Evolutionary conservation across 139 green algal genomes (phyloP), one percentile per base, ranked within the genome.

Genomic region (Chlamydomonas schloesseri): DNA sequence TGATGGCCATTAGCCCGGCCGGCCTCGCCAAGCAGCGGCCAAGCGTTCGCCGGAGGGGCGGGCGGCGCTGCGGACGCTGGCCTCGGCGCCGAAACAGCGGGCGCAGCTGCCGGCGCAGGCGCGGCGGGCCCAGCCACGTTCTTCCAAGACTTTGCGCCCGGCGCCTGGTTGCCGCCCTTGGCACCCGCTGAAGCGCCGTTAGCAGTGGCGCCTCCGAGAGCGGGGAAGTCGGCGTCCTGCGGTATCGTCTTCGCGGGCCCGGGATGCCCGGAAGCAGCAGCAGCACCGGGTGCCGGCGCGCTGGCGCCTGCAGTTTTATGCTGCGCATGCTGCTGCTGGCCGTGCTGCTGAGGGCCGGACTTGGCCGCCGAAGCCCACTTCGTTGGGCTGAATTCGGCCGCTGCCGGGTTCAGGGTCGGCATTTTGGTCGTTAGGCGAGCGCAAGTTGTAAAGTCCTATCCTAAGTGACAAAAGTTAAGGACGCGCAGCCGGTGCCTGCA

Each of bases 341-440:
- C 42, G 42, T 50, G 42, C 42, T 50, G 42, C 42, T 50, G 42
- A n/a, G n/a, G n/a, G 42, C 42, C 42, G 42, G 42, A 50, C 42
- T 50, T 50, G 42, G 74, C 74, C 55, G 74, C 73, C 73, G 47
- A 42, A 64, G 55, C 6, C 18, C 28, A 37, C 10, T 17, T 13
- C 10, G 55, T 29, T 24, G 75, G 74, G 47, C 42, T 55, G 57
- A 58, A 82, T 37, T 82, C 75, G 5, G 58, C 47, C 34, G 75
- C 75, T 17, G 24, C 58, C 18, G 75, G 75, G 36, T 82, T 82
- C 34, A 82, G 68, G 26, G 75, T n/a, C 33, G 75, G 23, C 75
- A 82, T 82, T 24, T 8, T 50, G 42, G 6, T 50, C 42, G 8
- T 13, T 50, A 13, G 42, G 8, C 6, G 8, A 8, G 42, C 42